Evolutionary conservation across 306 rosid species (phyloP), one percentile per base, ranked within the genome.

Genomic region (Sphenostylis stenocarpa): DNA sequence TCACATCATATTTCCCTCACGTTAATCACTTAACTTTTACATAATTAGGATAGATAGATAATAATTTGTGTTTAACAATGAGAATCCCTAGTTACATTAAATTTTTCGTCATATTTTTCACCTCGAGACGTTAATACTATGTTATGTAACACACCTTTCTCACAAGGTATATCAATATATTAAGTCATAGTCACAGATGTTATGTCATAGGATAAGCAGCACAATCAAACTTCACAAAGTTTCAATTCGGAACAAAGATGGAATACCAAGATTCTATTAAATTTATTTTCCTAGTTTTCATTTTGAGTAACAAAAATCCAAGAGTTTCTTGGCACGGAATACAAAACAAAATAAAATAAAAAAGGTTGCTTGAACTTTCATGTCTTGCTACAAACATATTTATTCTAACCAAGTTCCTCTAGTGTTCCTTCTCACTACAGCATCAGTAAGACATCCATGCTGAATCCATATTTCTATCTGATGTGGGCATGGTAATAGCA

Each of bases 381-480:
- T 19, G 34, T 60, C 43, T 21, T 47, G 13, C 58, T 41, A 57
- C 65, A 41, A 39, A 29, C 14, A 7, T 11, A 72, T 28, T 72
- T 72, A 51, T 71, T 77, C 36, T 64, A 72, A 29, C 75, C 24
- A 63, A 26, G 58, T 63, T 64, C 47, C 49, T 73, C 63, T 49
- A 20, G 13, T 13, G 53, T 34, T 75, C 81, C 66, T 33, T 33
- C 15, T 23, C 21, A 39, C 68, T 66, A 67, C 70, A 44, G 3
- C 67, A 60, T 80, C 69, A 80, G 63, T 72, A 39, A 67, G 89
- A 86, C 43, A 17, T 77, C 86, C 83, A 82, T 48, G 78, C 44
- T 61, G 75, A 53, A 44, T 28, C 45, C 72, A 29, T 38, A 14
- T 17, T 72, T 14, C 65, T 48, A 21, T 20, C 83, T 71, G 76